A percentile compares a stretch with the other conserved stretches of the same genome.
phyloP scores from a whole-genome alignment of 441 rosid species.

The Adansonia madagascariensis region DNA sequence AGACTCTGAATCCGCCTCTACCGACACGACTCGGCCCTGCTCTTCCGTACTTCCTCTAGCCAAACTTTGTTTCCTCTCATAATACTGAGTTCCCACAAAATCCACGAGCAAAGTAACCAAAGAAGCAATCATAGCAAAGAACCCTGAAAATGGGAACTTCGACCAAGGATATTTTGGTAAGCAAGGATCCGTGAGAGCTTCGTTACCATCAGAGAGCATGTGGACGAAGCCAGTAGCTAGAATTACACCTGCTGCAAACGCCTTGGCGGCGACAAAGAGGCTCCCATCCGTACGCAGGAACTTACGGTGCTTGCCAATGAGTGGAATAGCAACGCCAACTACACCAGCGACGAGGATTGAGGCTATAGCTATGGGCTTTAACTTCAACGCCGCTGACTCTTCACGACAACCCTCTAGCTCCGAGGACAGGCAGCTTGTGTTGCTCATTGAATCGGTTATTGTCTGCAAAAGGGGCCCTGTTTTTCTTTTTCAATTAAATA shows the following conservation, averaged over 20 bases:
- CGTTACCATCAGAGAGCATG: slow-evolving; percentile 69
- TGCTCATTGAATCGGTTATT: slow-evolving; percentile 39
- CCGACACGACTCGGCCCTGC: slow-evolving; percentile 42
- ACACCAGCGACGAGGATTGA: slow-evolving; percentile 71
- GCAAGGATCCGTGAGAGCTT: slow-evolving; percentile 66
- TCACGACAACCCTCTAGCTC: slow-evolving; percentile 63
- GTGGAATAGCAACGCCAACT: slow-evolving; percentile 65
- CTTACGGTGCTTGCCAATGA: slow-evolving; percentile 58
- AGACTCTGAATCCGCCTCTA: slow-evolving; percentile 42
- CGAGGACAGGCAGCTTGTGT: slow-evolving; percentile 41
- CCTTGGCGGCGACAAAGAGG: slow-evolving; percentile 76
- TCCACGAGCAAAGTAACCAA: slow-evolving; percentile 75
- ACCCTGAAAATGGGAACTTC: slow-evolving; percentile 80
- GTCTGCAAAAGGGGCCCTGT: slow-evolving; percentile 43
- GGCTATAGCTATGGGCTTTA: slow-evolving; percentile 74
- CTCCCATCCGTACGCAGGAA: slow-evolving; percentile 61
- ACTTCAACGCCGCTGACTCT: slow-evolving; percentile 50
- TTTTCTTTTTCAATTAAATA: neutral
- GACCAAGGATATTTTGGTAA: slow-evolving; percentile 76
- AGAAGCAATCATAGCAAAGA: slow-evolving; percentile 83
- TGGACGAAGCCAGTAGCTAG: slow-evolving; percentile 94
- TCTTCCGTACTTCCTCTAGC: slow-evolving; percentile 44
- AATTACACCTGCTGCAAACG: slow-evolving; percentile 92
- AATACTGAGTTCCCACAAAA: slow-evolving; percentile 81
- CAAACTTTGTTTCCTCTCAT: slow-evolving; percentile 72